Evolutionary conservation across 257 asterid species (phyloP).

Genomic region (Forsythia viridissima): DNA sequence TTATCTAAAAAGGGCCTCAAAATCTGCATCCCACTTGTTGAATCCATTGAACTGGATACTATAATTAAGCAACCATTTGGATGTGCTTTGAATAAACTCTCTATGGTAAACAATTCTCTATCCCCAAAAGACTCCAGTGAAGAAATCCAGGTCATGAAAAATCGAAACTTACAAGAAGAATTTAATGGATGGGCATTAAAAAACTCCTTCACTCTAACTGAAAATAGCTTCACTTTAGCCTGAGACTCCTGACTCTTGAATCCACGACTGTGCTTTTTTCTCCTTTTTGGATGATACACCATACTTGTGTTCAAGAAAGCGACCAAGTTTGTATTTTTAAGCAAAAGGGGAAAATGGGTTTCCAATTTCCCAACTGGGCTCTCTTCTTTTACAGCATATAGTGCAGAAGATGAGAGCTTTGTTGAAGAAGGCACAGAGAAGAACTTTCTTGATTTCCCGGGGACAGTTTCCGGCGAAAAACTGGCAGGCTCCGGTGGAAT

Average conservation of each 20-base stretch:
- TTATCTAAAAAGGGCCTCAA: conserved; percentile 55
- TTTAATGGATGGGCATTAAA: conserved; percentile 35
- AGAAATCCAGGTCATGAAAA: conserved; percentile 94
- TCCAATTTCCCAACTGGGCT: conserved; percentile 32
- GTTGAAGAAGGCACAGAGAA: conserved; percentile 40
- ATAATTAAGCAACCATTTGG: conserved; percentile 72
- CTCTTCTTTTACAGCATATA: conserved; percentile 39
- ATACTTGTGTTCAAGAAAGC: conserved; percentile 26
- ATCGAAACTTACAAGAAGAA: conserved; percentile 51
- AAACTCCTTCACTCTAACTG: conserved; percentile 60
- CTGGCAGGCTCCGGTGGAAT: conserved; percentile 34
- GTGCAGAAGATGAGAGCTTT: conserved; percentile 27
- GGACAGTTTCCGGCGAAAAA: conserved; percentile 45
- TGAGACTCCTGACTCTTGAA: conserved; percentile 32
- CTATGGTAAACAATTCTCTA: conserved; percentile 58
- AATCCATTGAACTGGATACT: conserved; percentile 74
- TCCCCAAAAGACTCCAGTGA: conserved; percentile 54
- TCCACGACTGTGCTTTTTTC: conserved; percentile 33
- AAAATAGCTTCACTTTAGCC: conserved; percentile 36
- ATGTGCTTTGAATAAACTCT: conserved; percentile 65
- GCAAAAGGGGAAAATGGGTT: conserved; percentile 47
- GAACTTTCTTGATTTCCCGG: conserved; percentile 57
- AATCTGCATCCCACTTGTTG: conserved; percentile 50
- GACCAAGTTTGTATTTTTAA: conserved; percentile 48
- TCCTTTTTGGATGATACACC: conserved; percentile 28